Evolutionary conservation across 345 rosid species (phyloP), one percentile per base, ranked within the genome.

Genomic region (Linum trigynum): DNA sequence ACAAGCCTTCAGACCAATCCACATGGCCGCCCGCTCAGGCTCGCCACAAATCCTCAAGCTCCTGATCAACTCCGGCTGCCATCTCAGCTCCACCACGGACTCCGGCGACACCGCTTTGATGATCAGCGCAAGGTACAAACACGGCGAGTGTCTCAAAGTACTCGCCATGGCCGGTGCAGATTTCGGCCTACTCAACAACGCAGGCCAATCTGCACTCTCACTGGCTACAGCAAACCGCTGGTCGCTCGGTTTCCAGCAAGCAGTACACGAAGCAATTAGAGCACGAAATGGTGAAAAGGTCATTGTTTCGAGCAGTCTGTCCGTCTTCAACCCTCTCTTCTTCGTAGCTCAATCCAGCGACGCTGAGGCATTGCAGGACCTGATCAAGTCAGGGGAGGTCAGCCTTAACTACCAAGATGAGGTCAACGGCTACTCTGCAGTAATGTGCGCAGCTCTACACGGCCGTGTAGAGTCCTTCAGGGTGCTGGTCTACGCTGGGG

Each of bases 381-480:
- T 90, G 42, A 76, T 88, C 5, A 77, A 75, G 57, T 62, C 65
- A 41, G 78, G 72, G 69, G 76, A 69, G 39, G 51, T 84, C 38
- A 48, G 81, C 71, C 72, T 94, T 50, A 89, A 94, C 69, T 81
- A 84, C 73, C 99, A 94, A 74, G 92, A 90, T 63, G 85, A 73
- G 42, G 32, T 23, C 32, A 78, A 80, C 62, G 99, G 99, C 38
- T 85, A 83, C 74, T 76, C 99, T 7, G 91, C 99, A 45, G 96
- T 86, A 67, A 90, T 90, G 97, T 66, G 84, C 72, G 81, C 95
- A n/a, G 97, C 95, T 57, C 64, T 79, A 68, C 87, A 84, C 16
- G 92, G 99, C 23, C 88, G 91, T 38, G 84, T 87, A 2, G 91
- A 88, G 72, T 84, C 84, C 17, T 94, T 94, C 67, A 85, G 90